Percentiles rank a stretch among this genome's conserved stretches.
phyloP scores from a whole-genome alignment of 129 eudicot genomes.

The Helianthus tuberosus region DNA sequence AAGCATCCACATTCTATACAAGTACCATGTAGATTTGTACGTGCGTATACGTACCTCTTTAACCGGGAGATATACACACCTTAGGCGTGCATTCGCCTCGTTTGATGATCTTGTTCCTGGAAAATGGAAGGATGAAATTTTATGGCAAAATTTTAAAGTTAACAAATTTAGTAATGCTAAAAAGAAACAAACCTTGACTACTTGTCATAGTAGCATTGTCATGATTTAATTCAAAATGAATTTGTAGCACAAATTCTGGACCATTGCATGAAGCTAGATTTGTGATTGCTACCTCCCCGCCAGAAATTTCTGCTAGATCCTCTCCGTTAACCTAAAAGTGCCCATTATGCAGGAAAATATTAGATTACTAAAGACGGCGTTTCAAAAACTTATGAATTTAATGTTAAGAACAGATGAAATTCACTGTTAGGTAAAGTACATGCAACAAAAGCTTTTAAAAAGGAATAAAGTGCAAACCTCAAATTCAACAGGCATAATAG shows the following conservation, averaged over 20 bases:
- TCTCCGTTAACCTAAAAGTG: slow-evolving; percentile 67
- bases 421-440: neutral
- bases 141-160: neutral
- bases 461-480: slow-evolving; percentile 40
- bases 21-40: neutral
- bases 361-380: neutral
- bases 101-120: slow-evolving; percentile 45
- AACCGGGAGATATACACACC: slow-evolving; percentile 72
- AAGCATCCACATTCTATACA: neutral
- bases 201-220: slow-evolving; percentile 25
- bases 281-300: slow-evolving; percentile 75
- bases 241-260: slow-evolving; percentile 60
- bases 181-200: slow-evolving; percentile 39
- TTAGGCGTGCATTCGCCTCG: slow-evolving; percentile 80
- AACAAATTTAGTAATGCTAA: slow-evolving; percentile 3
- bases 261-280: slow-evolving; percentile 82
- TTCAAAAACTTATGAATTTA: neutral
- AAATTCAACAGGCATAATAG: slow-evolving; percentile 53
- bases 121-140: neutral
- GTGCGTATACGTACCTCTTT: slow-evolving; percentile 41
- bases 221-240: slow-evolving; percentile 41
- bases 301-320: slow-evolving; percentile 58
- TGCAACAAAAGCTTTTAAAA: neutral
- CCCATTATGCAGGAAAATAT: slow-evolving; percentile 12
- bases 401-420: neutral